Base-by-base conservation (phyloP, 2,329 filamentous ascomycete species). In the Colletotrichum somersetense region DNA sequence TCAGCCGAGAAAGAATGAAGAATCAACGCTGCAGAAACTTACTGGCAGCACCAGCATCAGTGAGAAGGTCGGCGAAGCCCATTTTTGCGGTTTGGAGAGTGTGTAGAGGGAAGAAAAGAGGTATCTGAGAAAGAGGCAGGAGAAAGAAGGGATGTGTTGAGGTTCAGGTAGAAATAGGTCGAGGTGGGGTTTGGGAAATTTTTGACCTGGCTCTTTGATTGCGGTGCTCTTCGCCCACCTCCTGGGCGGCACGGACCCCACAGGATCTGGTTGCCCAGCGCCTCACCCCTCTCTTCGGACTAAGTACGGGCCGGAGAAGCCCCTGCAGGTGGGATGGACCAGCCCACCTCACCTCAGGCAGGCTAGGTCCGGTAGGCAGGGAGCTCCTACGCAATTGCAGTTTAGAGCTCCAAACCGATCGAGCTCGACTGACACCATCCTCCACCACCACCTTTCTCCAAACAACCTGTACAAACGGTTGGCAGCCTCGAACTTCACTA, bases 41-140 rank as follows among this genome's bases (percentile, higher is more conserved):
- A 89, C 87, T 79, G 77, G 86, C 84, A 74, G 73, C 73, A 82
- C 91, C 91, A 84, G 89, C 85, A 81, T 91, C 90, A 81, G 89
- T 87, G 78, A 90, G 81, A 79, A 93, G 85, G 82, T 92, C 90
- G 82, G 87, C 85, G 88, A 92, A 92, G 83, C 91, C 91, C 91
- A 93, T 93, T 78, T 80, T 89, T 80, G 78, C 73, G 74, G 74
- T 76, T 78, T 75, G 71, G 67, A 74, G 71, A 67, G 67, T 72
- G 67, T 69, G 71, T 67, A 73, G 68, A 69, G 65, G 64, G 72
- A 73, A 74, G 70, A 77, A 75, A 78, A 70, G 76, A 74, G 78
- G 74, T 70, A 67, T 71, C 76, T 73, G 73, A 76, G 74, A 75
- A 76, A 76, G 75, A 66, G 76, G 69, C 73, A 66, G 75, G 73